Conservation (phyloP, 257 asterid genomes). For the Solanum clarkiae region DNA sequence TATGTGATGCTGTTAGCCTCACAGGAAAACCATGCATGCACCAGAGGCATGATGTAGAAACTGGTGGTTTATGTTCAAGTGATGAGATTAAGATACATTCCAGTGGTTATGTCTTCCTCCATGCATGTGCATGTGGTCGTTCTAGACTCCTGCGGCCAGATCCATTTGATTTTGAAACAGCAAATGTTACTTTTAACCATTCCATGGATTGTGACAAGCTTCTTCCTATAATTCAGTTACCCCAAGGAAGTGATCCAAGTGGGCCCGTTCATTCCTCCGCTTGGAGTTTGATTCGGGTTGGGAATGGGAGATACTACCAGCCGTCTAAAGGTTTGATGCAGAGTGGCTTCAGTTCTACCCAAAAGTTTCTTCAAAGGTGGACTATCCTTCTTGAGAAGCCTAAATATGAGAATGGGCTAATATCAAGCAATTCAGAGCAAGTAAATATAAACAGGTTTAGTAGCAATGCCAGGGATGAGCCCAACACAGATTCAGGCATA, state of each 20-base stretch:
- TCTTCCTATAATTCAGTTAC: constrained; percentile 55
- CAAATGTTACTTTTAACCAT: constrained; percentile 38
- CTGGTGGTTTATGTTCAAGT: constrained; percentile 9
- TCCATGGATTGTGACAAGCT: constrained; percentile 84
- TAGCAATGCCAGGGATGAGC: constrained; percentile 19
- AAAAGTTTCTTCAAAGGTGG: constrained; percentile 73
- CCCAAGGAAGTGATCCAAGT: constrained; percentile 29
- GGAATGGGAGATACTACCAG: constrained; percentile 70
- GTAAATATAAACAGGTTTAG: constrained; percentile 12
- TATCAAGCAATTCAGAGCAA: constrained; percentile 19
- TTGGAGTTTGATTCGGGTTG: constrained; percentile 82
- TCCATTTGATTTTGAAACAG: constrained; percentile 83
- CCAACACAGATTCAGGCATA: constrained; percentile 14
- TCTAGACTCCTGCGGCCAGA: constrained; percentile 72
- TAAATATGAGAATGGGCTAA: constrained; percentile 13
- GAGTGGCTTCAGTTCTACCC: constrained; percentile 71
- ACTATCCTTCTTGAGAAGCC: constrained; percentile 46
- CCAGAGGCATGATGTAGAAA: constrained; percentile 43
- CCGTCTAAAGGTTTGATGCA: constrained; percentile 83
- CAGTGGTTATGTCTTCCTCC: constrained; percentile 87
- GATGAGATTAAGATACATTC: constrained; percentile 53
- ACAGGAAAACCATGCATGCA: constrained; percentile 96
- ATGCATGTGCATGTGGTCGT: constrained; percentile 99
- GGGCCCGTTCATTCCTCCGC: constrained; percentile 40
- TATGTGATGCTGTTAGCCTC: constrained; percentile 90